A percentile compares a stretch with the other conserved stretches of the same genome.
These are phyloP conservation scores for Microcera coccophila DNA, from an alignment of 2,329 filamentous ascomycete genomes.

Conservation along the genomic window DNA sequence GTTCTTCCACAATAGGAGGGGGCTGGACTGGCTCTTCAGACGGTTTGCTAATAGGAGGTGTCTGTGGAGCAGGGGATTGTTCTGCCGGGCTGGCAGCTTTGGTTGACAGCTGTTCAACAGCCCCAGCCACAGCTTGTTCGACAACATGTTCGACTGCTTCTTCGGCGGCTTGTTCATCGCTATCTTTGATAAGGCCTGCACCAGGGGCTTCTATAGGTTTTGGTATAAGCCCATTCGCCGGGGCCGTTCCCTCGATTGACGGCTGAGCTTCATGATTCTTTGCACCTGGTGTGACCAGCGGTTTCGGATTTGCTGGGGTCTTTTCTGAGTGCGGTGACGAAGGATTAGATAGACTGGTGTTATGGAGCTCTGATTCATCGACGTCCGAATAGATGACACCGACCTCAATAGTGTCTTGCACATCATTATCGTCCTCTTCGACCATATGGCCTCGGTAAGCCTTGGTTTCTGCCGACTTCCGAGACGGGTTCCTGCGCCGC, in stretches of 20 bases:
- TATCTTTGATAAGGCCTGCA: slow-evolving; percentile 1
- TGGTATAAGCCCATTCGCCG: background rate
- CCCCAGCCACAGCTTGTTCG: slow-evolving; percentile 12
- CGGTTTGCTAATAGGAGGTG: background rate
- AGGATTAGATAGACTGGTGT: slow-evolving; percentile 23
- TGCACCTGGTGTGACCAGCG: background rate
- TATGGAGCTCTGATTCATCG: slow-evolving; percentile 29
- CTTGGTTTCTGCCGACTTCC: slow-evolving; percentile 35
- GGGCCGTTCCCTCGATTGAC: slow-evolving; percentile 9
- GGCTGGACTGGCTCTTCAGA: background rate
- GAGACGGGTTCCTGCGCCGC: slow-evolving; percentile 39
- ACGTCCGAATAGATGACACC: slow-evolving; percentile 39
- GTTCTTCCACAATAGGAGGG: background rate
- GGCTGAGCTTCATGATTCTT: slow-evolving; percentile 6
- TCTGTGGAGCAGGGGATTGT: background rate
- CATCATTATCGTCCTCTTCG: slow-evolving; percentile 43
- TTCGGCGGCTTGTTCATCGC: slow-evolving; percentile 2
- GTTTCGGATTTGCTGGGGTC: slow-evolving; percentile 4
- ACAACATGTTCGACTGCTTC: slow-evolving; percentile 10
- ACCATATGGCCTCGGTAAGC: slow-evolving; percentile 33
- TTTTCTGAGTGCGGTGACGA: slow-evolving; percentile 28
- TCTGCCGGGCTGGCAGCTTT: slow-evolving; percentile 15
- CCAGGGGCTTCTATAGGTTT: background rate
- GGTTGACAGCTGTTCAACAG: slow-evolving; percentile 17
- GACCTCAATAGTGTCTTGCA: slow-evolving; percentile 57